A percentile compares a stretch with the other conserved stretches of the same genome.
Conservation (phyloP, 2,329 filamentous ascomycete genomes). For the Alternaria arbusti region DNA sequence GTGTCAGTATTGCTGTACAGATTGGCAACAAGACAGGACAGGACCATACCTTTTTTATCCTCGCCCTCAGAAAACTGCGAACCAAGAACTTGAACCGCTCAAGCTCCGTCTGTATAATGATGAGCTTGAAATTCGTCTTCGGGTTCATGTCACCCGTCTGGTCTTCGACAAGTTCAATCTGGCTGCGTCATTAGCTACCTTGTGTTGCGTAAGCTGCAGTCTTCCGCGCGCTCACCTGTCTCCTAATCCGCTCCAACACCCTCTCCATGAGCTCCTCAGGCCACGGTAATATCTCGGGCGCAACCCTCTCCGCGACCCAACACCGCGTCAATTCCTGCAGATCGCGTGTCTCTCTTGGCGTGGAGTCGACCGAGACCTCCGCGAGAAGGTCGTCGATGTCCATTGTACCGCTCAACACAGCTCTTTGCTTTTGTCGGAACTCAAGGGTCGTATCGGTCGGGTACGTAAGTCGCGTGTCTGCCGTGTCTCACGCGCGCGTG, state of each 20-base stretch:
- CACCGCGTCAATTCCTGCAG: conserved; percentile 87
- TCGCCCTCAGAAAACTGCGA: conserved; percentile 78
- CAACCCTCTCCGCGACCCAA: conserved; percentile 91
- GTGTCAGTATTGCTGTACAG: background rate
- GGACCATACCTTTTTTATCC: conserved; percentile 78
- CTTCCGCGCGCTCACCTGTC: conserved; percentile 38
- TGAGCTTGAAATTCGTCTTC: conserved; percentile 89
- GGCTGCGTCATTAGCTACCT: conserved; percentile 33
- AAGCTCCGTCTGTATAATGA: conserved; percentile 94
- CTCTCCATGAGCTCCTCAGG: conserved; percentile 79
- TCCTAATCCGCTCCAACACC: conserved; percentile 66
- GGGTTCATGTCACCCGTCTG: conserved; percentile 86
- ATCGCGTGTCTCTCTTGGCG: conserved; percentile 70
- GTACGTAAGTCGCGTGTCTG: background rate
- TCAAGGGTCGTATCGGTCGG: background rate
- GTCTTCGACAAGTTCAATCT: conserved; percentile 59
- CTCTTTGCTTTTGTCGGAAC: background rate
- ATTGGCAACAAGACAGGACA: background rate
- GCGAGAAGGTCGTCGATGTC: conserved; percentile 62
- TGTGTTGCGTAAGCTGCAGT: background rate
- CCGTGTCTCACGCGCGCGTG: background rate
- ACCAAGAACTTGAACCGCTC: conserved; percentile 93
- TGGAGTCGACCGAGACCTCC: conserved; percentile 52
- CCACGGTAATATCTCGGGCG: conserved; percentile 86
- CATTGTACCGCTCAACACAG: conserved; percentile 30